Evolutionary conservation across 371 early-diverging fungal species (phyloP).

Genomic region (Phascolomyces articulosus): DNA sequence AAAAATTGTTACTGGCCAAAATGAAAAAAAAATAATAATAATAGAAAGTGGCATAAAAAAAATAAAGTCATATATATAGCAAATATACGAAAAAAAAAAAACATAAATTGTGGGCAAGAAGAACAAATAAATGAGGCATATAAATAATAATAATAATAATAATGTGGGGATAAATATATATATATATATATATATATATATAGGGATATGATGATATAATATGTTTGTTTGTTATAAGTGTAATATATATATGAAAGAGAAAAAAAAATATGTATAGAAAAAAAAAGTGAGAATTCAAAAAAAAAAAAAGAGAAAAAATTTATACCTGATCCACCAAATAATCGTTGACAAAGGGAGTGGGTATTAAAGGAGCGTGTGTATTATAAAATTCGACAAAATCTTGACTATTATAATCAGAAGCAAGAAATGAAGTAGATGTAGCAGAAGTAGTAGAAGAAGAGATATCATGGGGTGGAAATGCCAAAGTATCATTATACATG

Average conservation of each 20-base stretch:
- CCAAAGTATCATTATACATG: neutral
- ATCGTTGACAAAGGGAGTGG: neutral
- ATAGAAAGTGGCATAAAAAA: neutral
- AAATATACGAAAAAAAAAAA: no score
- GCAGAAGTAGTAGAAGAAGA: neutral
- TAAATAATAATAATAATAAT: neutral
- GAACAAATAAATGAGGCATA: neutral
- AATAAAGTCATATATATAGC: no score
- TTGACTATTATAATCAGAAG: neutral
- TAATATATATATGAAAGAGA: neutral
- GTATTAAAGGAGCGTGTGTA: constrained; percentile 5
- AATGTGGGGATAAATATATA: neutral
- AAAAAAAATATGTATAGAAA: neutral
- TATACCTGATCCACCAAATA: constrained; percentile 7
- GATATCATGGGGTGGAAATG: neutral
- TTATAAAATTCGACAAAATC: constrained; percentile 4
- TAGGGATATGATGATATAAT: no score
- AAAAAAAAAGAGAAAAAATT: neutral
- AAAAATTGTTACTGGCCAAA: constrained; percentile 4
- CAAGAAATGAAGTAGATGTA: neutral
- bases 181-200: neutral
- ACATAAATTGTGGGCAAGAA: no score
- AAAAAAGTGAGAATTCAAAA: neutral
- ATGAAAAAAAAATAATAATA: constrained; percentile 6
- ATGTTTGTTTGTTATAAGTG: no score